Evolutionary conservation across 2,329 filamentous ascomycete species (phyloP).

Genomic region (Chaetothyriales sp.): DNA sequence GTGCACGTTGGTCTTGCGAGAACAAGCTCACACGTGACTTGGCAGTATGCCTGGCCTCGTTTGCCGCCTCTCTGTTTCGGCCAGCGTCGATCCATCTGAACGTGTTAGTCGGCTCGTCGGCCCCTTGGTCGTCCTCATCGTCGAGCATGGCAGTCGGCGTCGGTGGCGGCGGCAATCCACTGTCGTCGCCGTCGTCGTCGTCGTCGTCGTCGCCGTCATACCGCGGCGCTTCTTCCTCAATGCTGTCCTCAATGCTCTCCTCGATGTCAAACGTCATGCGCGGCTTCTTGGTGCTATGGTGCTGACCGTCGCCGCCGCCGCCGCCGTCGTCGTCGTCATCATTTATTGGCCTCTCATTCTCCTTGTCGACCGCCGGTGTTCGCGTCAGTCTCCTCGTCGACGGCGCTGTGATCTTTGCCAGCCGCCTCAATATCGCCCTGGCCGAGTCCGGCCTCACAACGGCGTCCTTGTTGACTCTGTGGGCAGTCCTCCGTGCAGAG

Average conservation of each 20-base stretch:
- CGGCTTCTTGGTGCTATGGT: slow-evolving; percentile 30
- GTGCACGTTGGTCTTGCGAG: slow-evolving; percentile 32
- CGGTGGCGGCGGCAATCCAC: slow-evolving; percentile 23
- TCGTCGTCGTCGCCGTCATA: slow-evolving; percentile 32
- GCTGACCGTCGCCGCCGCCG: slow-evolving; percentile 36
- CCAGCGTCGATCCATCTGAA: slow-evolving; percentile 14
- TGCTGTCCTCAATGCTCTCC: slow-evolving; percentile 26
- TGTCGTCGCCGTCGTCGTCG: slow-evolving; percentile 33
- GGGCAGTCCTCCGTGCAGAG: slow-evolving; percentile 5
- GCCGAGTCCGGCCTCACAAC: slow-evolving; percentile 39
- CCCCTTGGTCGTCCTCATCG: slow-evolving; percentile 8
- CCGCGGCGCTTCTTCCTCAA: slow-evolving; percentile 28
- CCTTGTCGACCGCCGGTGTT: slow-evolving; percentile 28
- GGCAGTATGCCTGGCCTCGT: slow-evolving; percentile 3
- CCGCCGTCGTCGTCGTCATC: slow-evolving; percentile 33
- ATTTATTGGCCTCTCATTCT: slow-evolving; percentile 22
- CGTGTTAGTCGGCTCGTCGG: slow-evolving; percentile 11
- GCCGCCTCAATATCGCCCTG: slow-evolving; percentile 39
- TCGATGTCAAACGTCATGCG: slow-evolving; percentile 30
- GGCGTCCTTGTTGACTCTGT: not conserved
- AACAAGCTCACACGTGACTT: slow-evolving; percentile 27
- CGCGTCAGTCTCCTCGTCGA: slow-evolving; percentile 33
- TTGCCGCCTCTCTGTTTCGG: not conserved
- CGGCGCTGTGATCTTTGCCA: slow-evolving; percentile 41
- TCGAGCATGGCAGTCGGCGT: slow-evolving; percentile 15